phyloP scores from a whole-genome alignment of 108 stramenopile genomes.

The Heterococcus sp. region DNA sequence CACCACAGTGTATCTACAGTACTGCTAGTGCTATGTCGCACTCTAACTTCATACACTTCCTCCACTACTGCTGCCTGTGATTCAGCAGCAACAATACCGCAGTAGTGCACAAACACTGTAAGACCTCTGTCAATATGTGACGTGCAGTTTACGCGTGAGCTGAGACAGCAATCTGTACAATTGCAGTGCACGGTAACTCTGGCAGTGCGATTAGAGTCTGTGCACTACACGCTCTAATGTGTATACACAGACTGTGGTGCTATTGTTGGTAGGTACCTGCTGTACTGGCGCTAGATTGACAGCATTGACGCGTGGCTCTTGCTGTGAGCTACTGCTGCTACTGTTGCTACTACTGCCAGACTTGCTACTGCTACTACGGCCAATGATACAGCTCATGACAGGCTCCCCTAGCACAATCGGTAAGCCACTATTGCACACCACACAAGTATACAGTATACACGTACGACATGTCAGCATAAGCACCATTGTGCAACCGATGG shows the following conservation, averaged over 20 bases:
- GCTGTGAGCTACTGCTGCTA: not conserved
- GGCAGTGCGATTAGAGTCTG: not conserved
- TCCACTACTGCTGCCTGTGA: constrained; percentile 19
- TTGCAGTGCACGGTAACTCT: too few relatives aligned
- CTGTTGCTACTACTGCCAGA: not conserved
- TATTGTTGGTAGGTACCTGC: too few relatives aligned
- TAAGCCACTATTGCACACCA: not conserved
- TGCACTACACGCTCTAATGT: not conserved
- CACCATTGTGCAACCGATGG: too few relatives aligned
- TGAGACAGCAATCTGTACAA: too few relatives aligned
- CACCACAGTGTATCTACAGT: constrained; percentile 20
- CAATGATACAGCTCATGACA: not conserved
- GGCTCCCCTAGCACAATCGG: constrained; percentile 40
- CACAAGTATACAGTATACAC: not conserved
- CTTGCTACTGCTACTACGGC: not conserved
- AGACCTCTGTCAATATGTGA: not conserved
- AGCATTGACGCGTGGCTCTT: not conserved
- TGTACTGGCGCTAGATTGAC: not conserved
- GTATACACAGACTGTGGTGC: too few relatives aligned
- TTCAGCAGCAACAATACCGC: constrained; percentile 9
- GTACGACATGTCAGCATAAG: not conserved
- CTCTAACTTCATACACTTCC: constrained; percentile 46
- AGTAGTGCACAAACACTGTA: not conserved
- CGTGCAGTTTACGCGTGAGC: too few relatives aligned
- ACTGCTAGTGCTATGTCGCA: not conserved